phyloP scores from a whole-genome alignment of 148 eudicot genomes.

The Heliamphora exappendiculata region DNA sequence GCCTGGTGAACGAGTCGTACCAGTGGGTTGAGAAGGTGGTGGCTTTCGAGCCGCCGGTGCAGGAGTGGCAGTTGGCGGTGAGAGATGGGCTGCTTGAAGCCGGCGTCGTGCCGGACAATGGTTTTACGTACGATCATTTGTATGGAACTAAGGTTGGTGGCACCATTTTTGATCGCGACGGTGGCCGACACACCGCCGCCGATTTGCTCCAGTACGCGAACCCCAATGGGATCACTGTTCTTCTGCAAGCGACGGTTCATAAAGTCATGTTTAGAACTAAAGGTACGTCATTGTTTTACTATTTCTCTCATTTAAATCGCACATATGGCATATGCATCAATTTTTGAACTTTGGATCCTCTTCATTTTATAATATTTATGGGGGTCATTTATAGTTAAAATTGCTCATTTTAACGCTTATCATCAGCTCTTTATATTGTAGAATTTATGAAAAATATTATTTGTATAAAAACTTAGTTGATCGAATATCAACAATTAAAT shows the following conservation, averaged over 20 bases:
- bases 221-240: slow-evolving; percentile 41
- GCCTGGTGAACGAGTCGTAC: slow-evolving; percentile 60
- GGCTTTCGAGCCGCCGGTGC: slow-evolving; percentile 63
- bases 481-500: too few species aligned
- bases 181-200: slow-evolving; percentile 70
- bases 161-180: slow-evolving; percentile 52
- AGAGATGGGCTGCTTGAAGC: slow-evolving; percentile 57
- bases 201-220: slow-evolving; percentile 58
- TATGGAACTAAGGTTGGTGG: slow-evolving; percentile 83
- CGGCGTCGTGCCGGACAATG: slow-evolving; percentile 64
- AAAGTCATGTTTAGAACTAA: slow-evolving; percentile 44
- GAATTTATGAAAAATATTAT: too few species aligned
- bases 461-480: too few species aligned
- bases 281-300: slow-evolving; percentile 29
- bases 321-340: neutral
- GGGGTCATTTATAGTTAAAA: too few species aligned
- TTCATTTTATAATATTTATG: too few species aligned
- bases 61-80: slow-evolving; percentile 72
- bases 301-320: neutral
- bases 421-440: too few species aligned
- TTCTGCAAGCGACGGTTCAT: slow-evolving; percentile 65
- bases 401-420: too few species aligned
- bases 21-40: slow-evolving; percentile 69
- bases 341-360: too few species aligned
- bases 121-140: slow-evolving; percentile 69